phyloP scores from a whole-genome alignment of 176 grass and related monocot genomes.

The Aegilops speltoides region DNA sequence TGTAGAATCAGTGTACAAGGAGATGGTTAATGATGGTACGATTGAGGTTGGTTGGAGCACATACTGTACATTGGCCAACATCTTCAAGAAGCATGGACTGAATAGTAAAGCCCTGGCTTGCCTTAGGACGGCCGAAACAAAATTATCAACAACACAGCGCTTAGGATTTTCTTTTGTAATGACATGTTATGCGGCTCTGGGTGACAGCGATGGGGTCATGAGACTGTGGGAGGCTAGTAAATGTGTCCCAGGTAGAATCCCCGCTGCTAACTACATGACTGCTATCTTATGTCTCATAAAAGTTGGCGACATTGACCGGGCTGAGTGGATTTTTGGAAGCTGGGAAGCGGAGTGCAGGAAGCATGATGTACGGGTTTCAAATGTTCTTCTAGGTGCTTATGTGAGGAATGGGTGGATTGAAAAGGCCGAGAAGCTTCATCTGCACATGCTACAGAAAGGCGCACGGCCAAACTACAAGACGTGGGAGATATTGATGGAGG shows the following conservation, averaged over 20 bases:
- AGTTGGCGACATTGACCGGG: slow-evolving; percentile 55
- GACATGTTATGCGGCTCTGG: slow-evolving; percentile 74
- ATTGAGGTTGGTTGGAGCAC: slow-evolving; percentile 91
- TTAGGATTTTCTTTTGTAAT: slow-evolving; percentile 80
- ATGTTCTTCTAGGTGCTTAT: slow-evolving; percentile 85
- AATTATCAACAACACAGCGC: slow-evolving; percentile 49
- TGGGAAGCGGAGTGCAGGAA: slow-evolving; percentile 67
- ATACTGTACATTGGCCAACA: slow-evolving; percentile 68
- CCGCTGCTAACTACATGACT: slow-evolving; percentile 64
- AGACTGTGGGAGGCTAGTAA: slow-evolving; percentile 79
- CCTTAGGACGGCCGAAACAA: slow-evolving; percentile 68
- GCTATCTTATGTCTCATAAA: slow-evolving; percentile 62
- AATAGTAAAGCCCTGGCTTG: slow-evolving; percentile 46
- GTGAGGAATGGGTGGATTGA: slow-evolving; percentile 85
- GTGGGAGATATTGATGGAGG: slow-evolving; percentile 86
- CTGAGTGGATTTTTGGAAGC: slow-evolving; percentile 68
- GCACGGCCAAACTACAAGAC: slow-evolving; percentile 80
- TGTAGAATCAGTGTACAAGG: slow-evolving; percentile 50
- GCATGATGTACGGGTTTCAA: slow-evolving; percentile 65
- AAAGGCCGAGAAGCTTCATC: slow-evolving; percentile 74
- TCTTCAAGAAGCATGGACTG: slow-evolving; percentile 51
- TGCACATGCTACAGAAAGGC: slow-evolving; percentile 70
- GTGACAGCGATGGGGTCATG: slow-evolving; percentile 54
- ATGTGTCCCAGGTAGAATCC: slow-evolving; percentile 64
- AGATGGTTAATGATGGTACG: slow-evolving; percentile 68